These are phyloP conservation scores for Pichia sp. DNA, from an alignment of 1,139 yeast genomes.

Conservation along the genomic window DNA sequence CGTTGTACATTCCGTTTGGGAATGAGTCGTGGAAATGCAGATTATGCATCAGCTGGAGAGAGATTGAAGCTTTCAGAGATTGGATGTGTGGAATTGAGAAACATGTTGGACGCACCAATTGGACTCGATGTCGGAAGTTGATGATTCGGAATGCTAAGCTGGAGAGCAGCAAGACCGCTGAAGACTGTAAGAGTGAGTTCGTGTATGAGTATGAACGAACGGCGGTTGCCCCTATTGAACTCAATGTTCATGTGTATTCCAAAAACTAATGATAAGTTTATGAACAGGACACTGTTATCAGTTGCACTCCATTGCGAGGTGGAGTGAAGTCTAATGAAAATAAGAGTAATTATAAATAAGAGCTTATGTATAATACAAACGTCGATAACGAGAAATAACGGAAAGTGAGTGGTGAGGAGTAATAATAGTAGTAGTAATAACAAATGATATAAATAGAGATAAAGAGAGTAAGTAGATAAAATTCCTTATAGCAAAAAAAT, in stretches of 20 bases:
- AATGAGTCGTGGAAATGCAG: conserved; percentile 31
- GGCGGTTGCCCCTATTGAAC: conserved; percentile 22
- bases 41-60: conserved; percentile 23
- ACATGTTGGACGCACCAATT: conserved; percentile 3
- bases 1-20: conserved; percentile 23
- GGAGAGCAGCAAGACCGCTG: not conserved
- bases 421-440: not conserved
- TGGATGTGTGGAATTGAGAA: conserved; percentile 12
- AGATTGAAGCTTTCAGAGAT: conserved; percentile 17
- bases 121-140: conserved; percentile 15
- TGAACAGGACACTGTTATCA: not conserved
- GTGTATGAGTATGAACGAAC: conserved; percentile 22
- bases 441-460: not conserved
- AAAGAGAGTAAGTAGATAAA: conserved; percentile 1
- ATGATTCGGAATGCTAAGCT: conserved; percentile 10
- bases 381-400: not conserved
- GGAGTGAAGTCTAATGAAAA: no score
- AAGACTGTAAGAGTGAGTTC: conserved; percentile 14
- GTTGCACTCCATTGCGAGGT: not conserved
- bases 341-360: conserved; percentile 1
- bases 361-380: not conserved
- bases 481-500: conserved; percentile 8
- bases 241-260: conserved; percentile 28
- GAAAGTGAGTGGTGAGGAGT: not conserved
- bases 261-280: conserved; percentile 2